Percentiles rank a stretch among this genome's conserved stretches.
These are phyloP conservation scores for Tetradesmus obliquus DNA, from an alignment of 139 green algal species.

Conservation along the genomic window DNA sequence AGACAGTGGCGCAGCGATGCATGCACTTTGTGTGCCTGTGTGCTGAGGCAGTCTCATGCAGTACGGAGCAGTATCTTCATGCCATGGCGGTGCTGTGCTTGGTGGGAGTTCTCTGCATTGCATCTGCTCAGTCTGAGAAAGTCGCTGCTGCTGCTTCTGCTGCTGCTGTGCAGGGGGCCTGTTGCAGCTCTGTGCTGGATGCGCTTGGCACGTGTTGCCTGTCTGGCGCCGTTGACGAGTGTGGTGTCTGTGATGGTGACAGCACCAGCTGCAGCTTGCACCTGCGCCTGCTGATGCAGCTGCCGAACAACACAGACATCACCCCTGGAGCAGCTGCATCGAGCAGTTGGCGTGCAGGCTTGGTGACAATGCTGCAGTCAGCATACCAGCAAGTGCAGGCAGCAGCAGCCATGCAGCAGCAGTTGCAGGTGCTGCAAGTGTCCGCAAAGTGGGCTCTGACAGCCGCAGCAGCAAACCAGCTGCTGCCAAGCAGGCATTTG, in stretches of 20 bases:
- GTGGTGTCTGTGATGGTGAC: slow-evolving; percentile 76
- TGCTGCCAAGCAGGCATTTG: neutral
- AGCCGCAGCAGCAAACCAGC: neutral
- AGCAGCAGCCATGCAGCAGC: neutral
- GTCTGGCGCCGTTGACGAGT: slow-evolving; percentile 75
- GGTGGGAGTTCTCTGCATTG: too few relatives aligned
- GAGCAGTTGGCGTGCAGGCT: slow-evolving; percentile 1
- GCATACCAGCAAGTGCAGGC: slow-evolving; percentile 29
- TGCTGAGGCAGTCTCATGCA: too few relatives aligned
- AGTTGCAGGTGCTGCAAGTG: neutral
- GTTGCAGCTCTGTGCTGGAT: slow-evolving; percentile 68
- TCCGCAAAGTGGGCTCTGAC: neutral
- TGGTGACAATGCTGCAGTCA: slow-evolving; percentile 3
- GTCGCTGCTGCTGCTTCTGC: neutral
- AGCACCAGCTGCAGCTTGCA: slow-evolving; percentile 60
- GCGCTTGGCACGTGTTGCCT: slow-evolving; percentile 69
- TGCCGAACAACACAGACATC: neutral
- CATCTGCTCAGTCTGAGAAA: too few relatives aligned
- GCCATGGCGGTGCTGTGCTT: too few relatives aligned
- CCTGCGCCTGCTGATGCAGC: slow-evolving; percentile 6
- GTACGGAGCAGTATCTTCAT: too few relatives aligned
- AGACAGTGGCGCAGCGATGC: neutral
- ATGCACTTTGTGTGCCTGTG: neutral
- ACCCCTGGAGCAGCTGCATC: neutral
- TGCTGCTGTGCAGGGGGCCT: slow-evolving; percentile 54